Evolutionary conservation across 164 flowering plant genomes (phyloP).

Genomic region (Kingdonia uniflora): DNA sequence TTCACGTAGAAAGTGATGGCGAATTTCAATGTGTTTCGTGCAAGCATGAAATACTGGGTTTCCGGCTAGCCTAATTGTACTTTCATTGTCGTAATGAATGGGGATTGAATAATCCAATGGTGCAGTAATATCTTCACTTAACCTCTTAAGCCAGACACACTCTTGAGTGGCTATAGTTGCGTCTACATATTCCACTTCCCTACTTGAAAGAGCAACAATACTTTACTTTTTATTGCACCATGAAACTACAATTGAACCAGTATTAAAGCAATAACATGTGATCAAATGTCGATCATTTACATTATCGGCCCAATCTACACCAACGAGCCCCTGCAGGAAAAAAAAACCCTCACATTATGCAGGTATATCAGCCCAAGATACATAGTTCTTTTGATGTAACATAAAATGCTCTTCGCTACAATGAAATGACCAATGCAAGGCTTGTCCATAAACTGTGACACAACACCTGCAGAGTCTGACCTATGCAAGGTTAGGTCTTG

Average conservation of each 20-base stretch:
- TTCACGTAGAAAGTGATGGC: too few relatives aligned
- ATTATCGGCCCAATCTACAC: constrained; percentile 1
- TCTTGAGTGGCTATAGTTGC: too few relatives aligned
- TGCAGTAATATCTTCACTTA: not conserved
- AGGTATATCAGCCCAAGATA: not conserved
- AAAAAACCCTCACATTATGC: not conserved
- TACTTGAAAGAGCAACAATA: not conserved
- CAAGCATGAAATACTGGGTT: too few relatives aligned
- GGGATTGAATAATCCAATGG: not conserved
- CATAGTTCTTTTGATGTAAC: not conserved
- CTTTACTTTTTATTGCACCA: not conserved
- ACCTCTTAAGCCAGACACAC: not conserved
- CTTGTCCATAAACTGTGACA: constrained; percentile 2
- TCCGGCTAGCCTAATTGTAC: too few relatives aligned
- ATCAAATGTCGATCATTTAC: not conserved
- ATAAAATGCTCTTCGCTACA: not conserved
- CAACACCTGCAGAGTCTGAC: constrained; percentile 1
- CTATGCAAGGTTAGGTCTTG: not conserved
- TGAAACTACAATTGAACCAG: not conserved
- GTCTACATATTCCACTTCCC: not conserved
- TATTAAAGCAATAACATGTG: not conserved
- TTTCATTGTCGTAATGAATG: not conserved
- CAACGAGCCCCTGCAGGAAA: not conserved
- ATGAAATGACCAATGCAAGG: constrained; percentile 2
- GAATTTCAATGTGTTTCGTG: too few relatives aligned